Evolutionary conservation across 2,329 filamentous ascomycete species (phyloP).

Genomic region (Beauveria pseudobassiana): DNA sequence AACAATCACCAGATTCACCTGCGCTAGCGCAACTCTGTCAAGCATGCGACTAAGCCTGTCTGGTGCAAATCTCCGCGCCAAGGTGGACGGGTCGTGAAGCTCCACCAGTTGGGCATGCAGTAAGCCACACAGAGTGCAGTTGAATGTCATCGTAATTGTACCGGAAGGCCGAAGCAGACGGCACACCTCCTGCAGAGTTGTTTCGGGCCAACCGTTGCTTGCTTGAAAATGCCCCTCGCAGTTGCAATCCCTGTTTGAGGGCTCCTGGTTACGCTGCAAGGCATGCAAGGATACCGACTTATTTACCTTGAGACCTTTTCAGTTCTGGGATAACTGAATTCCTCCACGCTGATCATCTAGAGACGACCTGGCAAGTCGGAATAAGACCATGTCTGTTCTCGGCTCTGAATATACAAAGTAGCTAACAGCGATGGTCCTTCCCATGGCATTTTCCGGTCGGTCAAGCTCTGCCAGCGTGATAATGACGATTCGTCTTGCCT

Average conservation of each 20-base stretch:
- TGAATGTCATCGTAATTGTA: conserved; percentile 4
- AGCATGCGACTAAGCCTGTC: not conserved
- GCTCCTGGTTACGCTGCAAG: no score
- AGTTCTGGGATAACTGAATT: not conserved
- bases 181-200: not conserved
- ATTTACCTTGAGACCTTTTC: not conserved
- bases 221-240: not conserved
- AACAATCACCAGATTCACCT: not conserved
- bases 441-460: not conserved
- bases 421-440: not conserved
- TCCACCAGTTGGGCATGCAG: not conserved
- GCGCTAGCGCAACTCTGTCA: conserved; percentile 1
- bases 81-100: not conserved
- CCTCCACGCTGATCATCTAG: not conserved
- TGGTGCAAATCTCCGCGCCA: conserved; percentile 1
- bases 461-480: not conserved
- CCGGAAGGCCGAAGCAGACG: not conserved
- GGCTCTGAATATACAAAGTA: no score
- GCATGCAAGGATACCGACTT: no score
- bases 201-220: not conserved
- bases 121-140: conserved; percentile 1
- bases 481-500: not conserved
- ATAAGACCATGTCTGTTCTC: not conserved
- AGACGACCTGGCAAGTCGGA: not conserved
- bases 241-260: not conserved